Evolutionary conservation across 2,329 filamentous ascomycete species (phyloP).

Genomic region (Cercospora zeina): DNA sequence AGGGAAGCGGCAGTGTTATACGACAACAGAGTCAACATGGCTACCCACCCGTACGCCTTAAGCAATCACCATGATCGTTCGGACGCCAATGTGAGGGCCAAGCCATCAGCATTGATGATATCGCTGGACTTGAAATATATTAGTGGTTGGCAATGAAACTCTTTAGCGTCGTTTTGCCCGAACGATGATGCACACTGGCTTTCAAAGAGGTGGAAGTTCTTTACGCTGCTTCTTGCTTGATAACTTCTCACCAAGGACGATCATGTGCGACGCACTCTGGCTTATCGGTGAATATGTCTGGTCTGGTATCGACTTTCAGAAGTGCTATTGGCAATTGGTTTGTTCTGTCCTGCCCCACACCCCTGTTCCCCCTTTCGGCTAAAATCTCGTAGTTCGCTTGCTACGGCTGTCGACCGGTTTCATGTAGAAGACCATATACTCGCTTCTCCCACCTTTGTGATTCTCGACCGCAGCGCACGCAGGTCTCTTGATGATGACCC

Average conservation of each 20-base stretch:
- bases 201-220: background rate
- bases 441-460: slow-evolving; percentile 7
- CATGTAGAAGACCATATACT: slow-evolving; percentile 9
- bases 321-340: background rate
- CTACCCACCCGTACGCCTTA: background rate
- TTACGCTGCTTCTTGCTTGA: background rate
- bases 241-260: background rate
- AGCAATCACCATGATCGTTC: background rate
- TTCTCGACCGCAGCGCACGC: slow-evolving; percentile 1
- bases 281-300: background rate
- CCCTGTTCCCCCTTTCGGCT: background rate
- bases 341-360: background rate
- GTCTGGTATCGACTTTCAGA: background rate
- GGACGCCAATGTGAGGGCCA: background rate
- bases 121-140: background rate
- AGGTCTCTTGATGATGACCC: background rate
- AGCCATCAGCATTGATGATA: background rate
- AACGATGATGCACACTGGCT: background rate
- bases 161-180: background rate
- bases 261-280: background rate
- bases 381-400: slow-evolving; percentile 10
- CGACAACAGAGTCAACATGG: background rate
- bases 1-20: background rate
- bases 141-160: background rate
- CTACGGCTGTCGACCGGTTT: slow-evolving; percentile 13